Conservation (phyloP, 306 rosid genomes). For the Fragaria ananassa region DNA sequence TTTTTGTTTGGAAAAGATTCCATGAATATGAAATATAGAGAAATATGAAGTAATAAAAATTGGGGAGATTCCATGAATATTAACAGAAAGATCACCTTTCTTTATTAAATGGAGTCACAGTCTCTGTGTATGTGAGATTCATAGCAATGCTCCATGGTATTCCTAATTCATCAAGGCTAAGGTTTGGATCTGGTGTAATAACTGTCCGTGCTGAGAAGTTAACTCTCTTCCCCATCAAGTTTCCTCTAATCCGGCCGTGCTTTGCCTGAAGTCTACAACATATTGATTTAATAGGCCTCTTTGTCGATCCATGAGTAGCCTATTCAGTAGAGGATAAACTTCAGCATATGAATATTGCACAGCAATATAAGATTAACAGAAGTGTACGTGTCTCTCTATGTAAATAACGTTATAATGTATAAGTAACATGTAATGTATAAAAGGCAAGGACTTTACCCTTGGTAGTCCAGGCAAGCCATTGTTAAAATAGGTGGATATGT, state of each 20-base stretch:
- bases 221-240: conserved; percentile 96
- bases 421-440: neutral
- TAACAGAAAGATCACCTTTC: conserved; percentile 52
- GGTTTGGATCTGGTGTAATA: conserved; percentile 93
- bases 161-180: conserved; percentile 86
- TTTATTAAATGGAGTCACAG: conserved; percentile 92
- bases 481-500: conserved; percentile 88
- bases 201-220: conserved; percentile 98
- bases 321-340: conserved; percentile 18
- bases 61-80: neutral
- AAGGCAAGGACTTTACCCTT: conserved; percentile 55
- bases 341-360: conserved; percentile 1
- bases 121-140: conserved; percentile 93
- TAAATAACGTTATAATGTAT: neutral
- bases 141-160: conserved; percentile 96
- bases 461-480: conserved; percentile 93
- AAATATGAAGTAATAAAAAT: neutral
- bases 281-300: conserved; percentile 92
- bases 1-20: conserved; percentile 24
- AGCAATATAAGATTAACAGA: neutral
- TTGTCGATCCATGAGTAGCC: conserved; percentile 85
- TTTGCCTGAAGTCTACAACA: conserved; percentile 98
- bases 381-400: neutral
- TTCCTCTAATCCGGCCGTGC: conserved; percentile 94
- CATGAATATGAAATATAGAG: neutral